Percentiles rank a stretch among this genome's conserved stretches.
These are phyloP conservation scores for Ceratocystis colombiana DNA, from an alignment of 2,329 filamentous ascomycete genomes.

Conservation along the genomic window DNA sequence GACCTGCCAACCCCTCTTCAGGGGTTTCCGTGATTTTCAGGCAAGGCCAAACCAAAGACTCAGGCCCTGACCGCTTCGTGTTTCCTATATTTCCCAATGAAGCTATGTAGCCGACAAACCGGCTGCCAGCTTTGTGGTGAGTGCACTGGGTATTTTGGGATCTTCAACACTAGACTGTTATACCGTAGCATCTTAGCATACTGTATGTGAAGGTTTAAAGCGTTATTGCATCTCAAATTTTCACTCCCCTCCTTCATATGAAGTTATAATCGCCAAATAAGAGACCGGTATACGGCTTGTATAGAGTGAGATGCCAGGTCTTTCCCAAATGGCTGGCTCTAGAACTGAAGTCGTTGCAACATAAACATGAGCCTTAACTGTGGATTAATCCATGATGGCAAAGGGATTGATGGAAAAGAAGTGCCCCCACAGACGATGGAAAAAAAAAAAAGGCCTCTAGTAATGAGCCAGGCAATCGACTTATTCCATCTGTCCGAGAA, in stretches of 20 bases:
- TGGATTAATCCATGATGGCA: not conserved
- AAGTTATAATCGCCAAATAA: no score
- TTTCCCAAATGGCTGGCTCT: not conserved
- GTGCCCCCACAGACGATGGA: not conserved
- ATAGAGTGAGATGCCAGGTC: not conserved
- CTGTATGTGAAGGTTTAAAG: not conserved
- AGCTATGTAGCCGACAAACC: not conserved
- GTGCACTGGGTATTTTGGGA: not conserved
- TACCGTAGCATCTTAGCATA: not conserved
- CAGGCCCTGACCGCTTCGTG: constrained; percentile 10
- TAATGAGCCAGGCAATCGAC: not conserved
- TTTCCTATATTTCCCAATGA: not conserved
- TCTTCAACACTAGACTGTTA: not conserved
- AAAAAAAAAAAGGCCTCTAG: constrained; percentile 5
- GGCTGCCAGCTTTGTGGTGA: not conserved
- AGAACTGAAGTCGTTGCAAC: not conserved
- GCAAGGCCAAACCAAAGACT: not conserved
- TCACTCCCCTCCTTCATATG: not conserved
- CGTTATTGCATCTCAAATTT: not conserved
- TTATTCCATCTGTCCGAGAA: constrained; percentile 11
- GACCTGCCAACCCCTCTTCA: not conserved
- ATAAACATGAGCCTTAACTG: not conserved
- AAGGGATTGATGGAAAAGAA: not conserved
- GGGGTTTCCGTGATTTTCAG: constrained; percentile 6
- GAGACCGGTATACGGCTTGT: not conserved